phyloP scores from a whole-genome alignment of 805 yeast species.

The Lipomyces yamadae region DNA sequence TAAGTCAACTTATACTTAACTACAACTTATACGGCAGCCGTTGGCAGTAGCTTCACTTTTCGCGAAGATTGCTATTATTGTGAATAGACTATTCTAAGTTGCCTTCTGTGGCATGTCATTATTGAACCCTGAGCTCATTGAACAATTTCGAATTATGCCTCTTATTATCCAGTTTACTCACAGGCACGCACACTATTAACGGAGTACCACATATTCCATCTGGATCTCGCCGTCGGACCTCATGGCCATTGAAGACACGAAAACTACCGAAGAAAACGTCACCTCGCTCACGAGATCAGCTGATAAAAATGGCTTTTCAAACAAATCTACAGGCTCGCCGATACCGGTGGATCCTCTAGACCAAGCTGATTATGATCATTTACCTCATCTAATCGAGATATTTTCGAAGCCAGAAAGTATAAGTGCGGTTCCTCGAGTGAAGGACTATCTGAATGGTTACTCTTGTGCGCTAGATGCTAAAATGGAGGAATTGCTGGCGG shows the following conservation, averaged over 20 bases:
- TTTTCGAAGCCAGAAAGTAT: constrained; percentile 27
- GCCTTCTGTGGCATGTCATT: not conserved
- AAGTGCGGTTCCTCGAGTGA: constrained; percentile 7
- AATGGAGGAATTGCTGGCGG: constrained; percentile 23
- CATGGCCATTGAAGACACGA: not conserved
- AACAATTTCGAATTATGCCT: not conserved
- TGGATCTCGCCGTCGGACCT: not conserved
- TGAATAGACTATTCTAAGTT: not conserved
- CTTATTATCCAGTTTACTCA: not conserved
- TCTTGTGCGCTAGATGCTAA: constrained; percentile 18
- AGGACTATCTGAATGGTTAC: constrained; percentile 8
- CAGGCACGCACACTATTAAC: not conserved
- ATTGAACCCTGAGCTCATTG: not conserved
- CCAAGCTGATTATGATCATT: constrained; percentile 34
- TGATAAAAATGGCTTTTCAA: not conserved
- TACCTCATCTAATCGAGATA: constrained; percentile 28
- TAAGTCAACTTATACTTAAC: too few relatives aligned
- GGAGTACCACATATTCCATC: too few relatives aligned
- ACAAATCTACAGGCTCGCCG: not conserved
- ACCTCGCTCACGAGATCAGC: not conserved
- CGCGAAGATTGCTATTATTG: not conserved
- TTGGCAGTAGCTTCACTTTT: not conserved
- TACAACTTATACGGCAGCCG: too few relatives aligned
- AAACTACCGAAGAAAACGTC: not conserved
- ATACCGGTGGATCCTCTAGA: constrained; percentile 32